Base-by-base conservation (phyloP, 176 grass and related monocot species). In the Alopecurus myosuroides region DNA sequence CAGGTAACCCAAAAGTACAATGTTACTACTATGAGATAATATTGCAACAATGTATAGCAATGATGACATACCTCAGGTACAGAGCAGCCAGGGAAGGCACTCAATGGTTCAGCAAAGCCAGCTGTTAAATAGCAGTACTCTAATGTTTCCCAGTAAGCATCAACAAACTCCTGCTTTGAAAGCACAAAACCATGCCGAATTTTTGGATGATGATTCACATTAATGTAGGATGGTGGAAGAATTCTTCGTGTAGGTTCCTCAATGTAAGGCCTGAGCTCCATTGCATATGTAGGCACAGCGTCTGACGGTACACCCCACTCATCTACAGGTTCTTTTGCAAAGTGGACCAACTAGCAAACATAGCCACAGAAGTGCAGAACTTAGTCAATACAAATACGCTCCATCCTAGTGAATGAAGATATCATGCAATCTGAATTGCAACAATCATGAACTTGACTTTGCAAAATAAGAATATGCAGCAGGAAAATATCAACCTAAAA, bases 71-170 rank as follows among this genome's bases (percentile, higher is more conserved):
- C 95, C 95, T 98, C 95, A 61, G 74, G 90, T 61, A 91, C 87
- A 89, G 72, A 92, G 90, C 77, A 92, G 57, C 92, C 95, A 76
- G 93, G 95, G 77, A 95, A 98, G 71, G 87, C 88, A 83, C 82
- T 92, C 13, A 46, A 46, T 52, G 82, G 85, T 9, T 91, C 91
- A 74, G 80, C 76, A 76, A 81, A 85, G 53, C 86, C 81, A 66
- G 84, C 86, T 66, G 89, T 80, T 50, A 85, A 75, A 91, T 91
- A 95, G 70, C 93, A 98, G 87, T 91, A 95, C 61, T 98, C 91
- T 56, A 98, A 86, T 66, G 90, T 98, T 92, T 95, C 90, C 95
- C 95, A 98, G 81, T 98, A 98, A 62, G 73, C 87, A 93, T 90
- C 87, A 41, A 98, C 85, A 36, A 75, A 88, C 36, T 89, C 93